Evolutionary conservation across 192 early-diverging fungal genomes (phyloP), one percentile per base, ranked within the genome.

Genomic region (Chytriomyces confervae): DNA sequence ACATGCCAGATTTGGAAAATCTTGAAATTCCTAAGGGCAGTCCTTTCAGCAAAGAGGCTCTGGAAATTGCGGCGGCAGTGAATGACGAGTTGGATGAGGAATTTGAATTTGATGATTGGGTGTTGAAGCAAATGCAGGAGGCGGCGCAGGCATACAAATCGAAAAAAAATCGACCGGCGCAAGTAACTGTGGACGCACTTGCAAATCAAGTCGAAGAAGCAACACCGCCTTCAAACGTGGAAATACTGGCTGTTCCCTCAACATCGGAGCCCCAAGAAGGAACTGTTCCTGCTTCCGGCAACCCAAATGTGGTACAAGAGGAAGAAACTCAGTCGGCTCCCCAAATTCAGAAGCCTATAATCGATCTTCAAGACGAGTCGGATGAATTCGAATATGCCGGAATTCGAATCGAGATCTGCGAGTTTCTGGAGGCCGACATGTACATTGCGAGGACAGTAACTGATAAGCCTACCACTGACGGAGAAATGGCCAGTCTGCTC

Each of bases 351-450:
- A 57, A 57, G 20, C 53, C 53, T 11, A 57, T 20, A 20, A 57
- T 57, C 53, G 53, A 57, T 20, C 11, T 57, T 11, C 53, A 57
- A 57, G 53, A 57, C 53, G 53, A 57, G 20, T 11, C 53, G 11
- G 53, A 57, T 20, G 20, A 20, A 18, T 57, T 57, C 3, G 50
- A 49, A 51, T 70, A 44, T 27, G 45, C 69, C 9, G 72, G 72
- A 74, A 74, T 74, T 47, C 53, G 72, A 20, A 74, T 74, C 46
- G 72, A 74, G 44, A 74, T 74, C 61, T 46, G 45, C 18, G 72
- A 74, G n/a, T 46, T 49, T 27, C 44, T 74, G 16, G 72, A 74
- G 29, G 72, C 72, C n/a, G 72, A 74, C 6, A 62, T 74, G 29
- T 62, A 62, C 72, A 18, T 63, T 44, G 62, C 72, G 16, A 18